These are phyloP conservation scores for Erodium texanum DNA, from an alignment of 441 rosid species.

Conservation along the genomic window DNA sequence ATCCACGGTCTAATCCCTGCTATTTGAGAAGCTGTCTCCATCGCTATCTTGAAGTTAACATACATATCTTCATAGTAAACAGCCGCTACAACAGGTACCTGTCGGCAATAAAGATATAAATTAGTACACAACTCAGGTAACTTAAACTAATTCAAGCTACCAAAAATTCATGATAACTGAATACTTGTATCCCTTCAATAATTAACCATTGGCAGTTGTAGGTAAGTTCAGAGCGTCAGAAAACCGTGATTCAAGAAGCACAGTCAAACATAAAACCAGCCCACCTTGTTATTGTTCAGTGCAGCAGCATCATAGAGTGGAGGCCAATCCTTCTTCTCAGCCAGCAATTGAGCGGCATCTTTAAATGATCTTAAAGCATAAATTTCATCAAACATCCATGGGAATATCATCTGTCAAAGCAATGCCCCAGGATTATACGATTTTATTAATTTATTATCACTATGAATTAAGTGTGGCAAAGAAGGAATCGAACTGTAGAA, in stretches of 20 bases:
- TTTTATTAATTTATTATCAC: background rate
- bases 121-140: background rate
- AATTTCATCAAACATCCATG: conserved; percentile 87
- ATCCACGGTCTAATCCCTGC: conserved; percentile 74
- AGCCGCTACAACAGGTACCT: conserved; percentile 88
- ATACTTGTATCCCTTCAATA: background rate
- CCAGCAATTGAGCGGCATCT: conserved; percentile 53
- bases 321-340: conserved; percentile 80
- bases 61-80: conserved; percentile 82
- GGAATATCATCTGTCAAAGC: conserved; percentile 68
- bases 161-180: background rate
- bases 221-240: background rate
- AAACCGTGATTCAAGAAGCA: background rate
- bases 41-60: conserved; percentile 69
- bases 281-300: conserved; percentile 58
- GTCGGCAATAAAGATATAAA: conserved; percentile 12
- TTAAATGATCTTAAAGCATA: conserved; percentile 60
- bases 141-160: no score
- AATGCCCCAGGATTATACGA: background rate
- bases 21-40: conserved; percentile 66
- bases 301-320: conserved; percentile 42
- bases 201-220: background rate
- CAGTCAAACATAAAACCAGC: conserved; percentile 5
- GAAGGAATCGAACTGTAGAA: background rate
- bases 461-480: conserved; percentile 7